A percentile compares a stretch with the other conserved stretches of the same genome.
phyloP scores from a whole-genome alignment of 1,284 basidiomycete species.

The Leccinum angustisporum region DNA sequence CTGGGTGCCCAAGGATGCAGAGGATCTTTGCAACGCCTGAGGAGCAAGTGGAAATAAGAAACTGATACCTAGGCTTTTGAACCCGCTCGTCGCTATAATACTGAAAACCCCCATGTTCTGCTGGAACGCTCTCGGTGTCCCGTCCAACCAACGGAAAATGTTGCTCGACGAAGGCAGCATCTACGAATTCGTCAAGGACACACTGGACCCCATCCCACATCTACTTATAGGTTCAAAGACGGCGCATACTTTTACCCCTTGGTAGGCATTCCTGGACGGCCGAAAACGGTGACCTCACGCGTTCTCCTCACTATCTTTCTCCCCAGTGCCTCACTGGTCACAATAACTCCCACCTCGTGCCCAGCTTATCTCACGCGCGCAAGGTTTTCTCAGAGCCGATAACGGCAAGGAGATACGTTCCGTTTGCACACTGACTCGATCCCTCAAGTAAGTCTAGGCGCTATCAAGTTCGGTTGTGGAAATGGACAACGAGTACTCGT shows the following conservation, averaged over 20 bases:
- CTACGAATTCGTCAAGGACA: constrained; percentile 60
- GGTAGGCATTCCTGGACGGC: constrained; percentile 38
- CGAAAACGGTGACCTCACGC: not conserved
- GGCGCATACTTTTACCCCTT: constrained; percentile 73
- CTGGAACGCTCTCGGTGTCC: too few relatives aligned
- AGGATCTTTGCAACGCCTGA: constrained; percentile 56
- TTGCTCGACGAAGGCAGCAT: constrained; percentile 65
- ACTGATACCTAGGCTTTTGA: constrained; percentile 66
- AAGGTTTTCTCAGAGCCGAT: constrained; percentile 63
- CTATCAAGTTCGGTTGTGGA: not conserved
- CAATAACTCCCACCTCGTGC: constrained; percentile 66
- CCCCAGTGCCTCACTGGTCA: constrained; percentile 57
- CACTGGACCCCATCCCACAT: constrained; percentile 65
- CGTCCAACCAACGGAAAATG: constrained; percentile 72
- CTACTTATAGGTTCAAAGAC: constrained; percentile 49
- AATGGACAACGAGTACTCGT: not conserved
- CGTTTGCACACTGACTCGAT: constrained; percentile 80
- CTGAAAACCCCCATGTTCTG: constrained; percentile 63
- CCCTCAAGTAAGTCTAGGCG: constrained; percentile 52
- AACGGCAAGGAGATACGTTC: constrained; percentile 57
- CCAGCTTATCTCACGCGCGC: constrained; percentile 71
- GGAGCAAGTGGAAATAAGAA: constrained; percentile 63
- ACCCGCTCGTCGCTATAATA: constrained; percentile 62
- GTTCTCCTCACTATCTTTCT: constrained; percentile 2
- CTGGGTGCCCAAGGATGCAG: constrained; percentile 59